Evolutionary conservation across 2,329 filamentous ascomycete genomes (phyloP), one percentile per base, ranked within the genome.

Genomic region (Aspergillus bombycis): DNA sequence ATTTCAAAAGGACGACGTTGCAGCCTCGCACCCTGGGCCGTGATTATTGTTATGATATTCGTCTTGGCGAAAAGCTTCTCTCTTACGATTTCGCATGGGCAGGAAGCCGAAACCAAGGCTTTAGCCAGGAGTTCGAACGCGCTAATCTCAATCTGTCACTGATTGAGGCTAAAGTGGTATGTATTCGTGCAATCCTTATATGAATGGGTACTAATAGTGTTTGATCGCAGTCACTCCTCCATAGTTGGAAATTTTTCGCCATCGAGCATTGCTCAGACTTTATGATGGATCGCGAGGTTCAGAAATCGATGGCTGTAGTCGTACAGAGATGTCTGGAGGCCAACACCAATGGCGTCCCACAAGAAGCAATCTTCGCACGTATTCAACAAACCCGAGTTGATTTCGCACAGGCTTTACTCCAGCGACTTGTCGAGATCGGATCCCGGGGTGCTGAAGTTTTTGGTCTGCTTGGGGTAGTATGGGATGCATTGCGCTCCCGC

Each of bases 111-210:
- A 85, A 87, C 60, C 86, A 90, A 71, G 94, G 94, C 0, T 96
- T 96, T 78, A 85, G 86, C 65, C 86, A 87, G 56, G 95, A 99
- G 75, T 90, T 99, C 79, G 87, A 89, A 71, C 88, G 89, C 65
- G 95, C 94, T 48, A 99, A 99, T 76, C 82, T 91, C 66, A 98
- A 99, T 77, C 78, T 99, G 58, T 96, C 94, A 28, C 83, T 97
- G 38, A 93, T 99, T 38, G 93, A 98, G 76, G 92, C 94, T 28
- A 93, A 99, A 80, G 89, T 95, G 68, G 89, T 92, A 83, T 79
- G 89, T 75, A 57, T 46, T 41, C 43, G 30, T 32, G 2, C 1
- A 58, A 34, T 34, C 26, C 9, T 2, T 28, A 41, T 36, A 48
- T 60, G 45, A 62, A 57, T 46, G 52, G 14, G 36, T 30, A 69